Evolutionary conservation across 352 stramenopile genomes (phyloP), one percentile per base, ranked within the genome.

Genomic region (Bremia lactucae): DNA sequence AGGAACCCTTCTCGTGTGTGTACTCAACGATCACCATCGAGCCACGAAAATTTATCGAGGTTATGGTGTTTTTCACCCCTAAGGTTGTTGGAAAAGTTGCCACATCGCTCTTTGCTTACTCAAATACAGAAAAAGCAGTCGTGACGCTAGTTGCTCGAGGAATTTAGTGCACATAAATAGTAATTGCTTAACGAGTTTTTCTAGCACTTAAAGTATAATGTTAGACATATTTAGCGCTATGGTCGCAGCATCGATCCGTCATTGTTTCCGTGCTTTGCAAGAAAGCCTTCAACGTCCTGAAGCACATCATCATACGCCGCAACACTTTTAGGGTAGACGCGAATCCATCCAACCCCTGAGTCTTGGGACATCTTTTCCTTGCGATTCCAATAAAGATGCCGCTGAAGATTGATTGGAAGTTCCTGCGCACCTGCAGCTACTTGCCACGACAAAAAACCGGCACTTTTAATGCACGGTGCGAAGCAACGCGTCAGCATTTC

Each of bases 291-390:
- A 19, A 94, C 66, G 38, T 88, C 74, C 0, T 38, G 46, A 7
- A 88, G 54, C 19, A 94, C 81, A 33, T 94, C 81, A 11, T 76
- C 65, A 24, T 80, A 94, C 2, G 49, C 35, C 4, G 78, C 81
- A 25, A 94, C 81, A 14, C 87, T 78, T 29, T 65, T 55, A 29
- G 81, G 81, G 41, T 94, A 94, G 26, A 94, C 78, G 20, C 78
- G 76, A 40, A 94, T 87, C 81, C 81, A 94, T 1, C 74, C 78
- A 24, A 68, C 65, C 6, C 81, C 81, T 2, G 81, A 89, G 36
- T 91, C 81, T 41, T 91, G 78, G 6, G 68, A 83, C 81, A 94
- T 91, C 37, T 94, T 91, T 48, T 91, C 77, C 4, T 87, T 67
- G 24, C 81, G 78, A 26, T 91, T 86, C 81, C 81, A 94, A 47